Evolutionary conservation across 257 asterid species (phyloP), one percentile per base, ranked within the genome.

Genomic region (Coffea eugenioides): DNA sequence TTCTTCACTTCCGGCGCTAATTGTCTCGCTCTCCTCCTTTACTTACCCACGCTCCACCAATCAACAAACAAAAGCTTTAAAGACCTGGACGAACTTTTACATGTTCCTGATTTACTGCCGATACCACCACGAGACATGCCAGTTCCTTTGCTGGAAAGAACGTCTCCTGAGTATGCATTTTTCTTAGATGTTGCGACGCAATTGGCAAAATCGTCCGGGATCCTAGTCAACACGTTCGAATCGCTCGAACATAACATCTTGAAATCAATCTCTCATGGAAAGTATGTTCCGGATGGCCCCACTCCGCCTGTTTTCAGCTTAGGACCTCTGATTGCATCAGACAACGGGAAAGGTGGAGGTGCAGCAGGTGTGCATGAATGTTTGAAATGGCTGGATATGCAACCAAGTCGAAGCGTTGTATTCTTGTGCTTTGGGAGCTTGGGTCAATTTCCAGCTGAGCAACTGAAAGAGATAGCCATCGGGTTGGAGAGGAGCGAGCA

Each of bases 351-450:
- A 36, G 78, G 68, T 61, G 75, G 56, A 25, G 80, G 12, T 64
- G 83, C 27, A 46, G 78, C 34, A 31, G 34, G 34, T 67, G 79
- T 71, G 8, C 81, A 84, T 8, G 90, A 85, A 0, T 92, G 93
- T 80, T 45, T 92, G 13, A 73, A 75, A 6, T 92, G 97, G 97
- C 86, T 92, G 5, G 92, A 92, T 54, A 34, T 36, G 48, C 96
- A 90, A 27, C 97, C 93, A 0, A 73, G 73, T 43, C 69, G 80
- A 41, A 90, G 95, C 67, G 97, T 92, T 15, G 89, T 90, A 15
- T 88, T 77, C 77, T 41, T 90, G 16, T 87, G 92, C 51, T 92
- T 92, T 62, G 97, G 97, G 25, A 92, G 97, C 71, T 52, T 81
- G 72, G 95, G 97, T 3, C 18, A 77, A 67, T 69, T 87, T 6